Percentiles rank a stretch among this genome's conserved stretches.
Conservation (phyloP, 306 rosid species). For the Prunus mume region DNA sequence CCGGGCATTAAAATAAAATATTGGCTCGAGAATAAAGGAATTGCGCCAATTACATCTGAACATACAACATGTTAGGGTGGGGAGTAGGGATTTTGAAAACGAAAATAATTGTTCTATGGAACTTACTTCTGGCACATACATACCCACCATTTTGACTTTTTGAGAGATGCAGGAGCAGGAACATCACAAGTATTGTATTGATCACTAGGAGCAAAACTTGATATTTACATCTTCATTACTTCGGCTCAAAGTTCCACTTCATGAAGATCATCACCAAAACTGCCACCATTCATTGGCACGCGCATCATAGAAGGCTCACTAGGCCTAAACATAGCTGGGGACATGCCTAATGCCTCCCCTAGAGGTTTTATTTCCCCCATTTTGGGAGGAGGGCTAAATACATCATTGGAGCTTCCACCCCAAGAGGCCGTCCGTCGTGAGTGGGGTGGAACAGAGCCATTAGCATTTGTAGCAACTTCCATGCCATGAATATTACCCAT, state of each 20-base stretch:
- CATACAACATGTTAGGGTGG: conserved; percentile 22
- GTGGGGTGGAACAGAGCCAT: conserved; percentile 30
- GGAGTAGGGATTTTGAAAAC: conserved; percentile 11
- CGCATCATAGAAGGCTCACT: conserved; percentile 38
- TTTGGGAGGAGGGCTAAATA: conserved; percentile 45
- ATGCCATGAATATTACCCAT: conserved; percentile 45
- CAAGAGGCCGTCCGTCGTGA: conserved; percentile 82
- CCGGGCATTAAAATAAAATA: conserved; percentile 30
- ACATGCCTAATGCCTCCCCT: conserved; percentile 49
- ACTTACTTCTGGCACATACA: conserved; percentile 32
- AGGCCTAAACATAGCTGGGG: conserved; percentile 47
- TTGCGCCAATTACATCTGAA: conserved; percentile 29
- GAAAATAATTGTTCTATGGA: conserved; percentile 15
- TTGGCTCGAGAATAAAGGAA: conserved; percentile 29
- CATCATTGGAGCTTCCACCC: conserved; percentile 60
- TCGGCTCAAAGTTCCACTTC: conserved; percentile 82
- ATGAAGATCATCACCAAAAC: conserved; percentile 69
- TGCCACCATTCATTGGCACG: conserved; percentile 36
- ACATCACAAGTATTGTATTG: conserved; percentile 42
- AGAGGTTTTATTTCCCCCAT: conserved; percentile 36
- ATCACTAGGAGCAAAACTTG: conserved; percentile 61
- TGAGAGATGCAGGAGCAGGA: conserved; percentile 46
- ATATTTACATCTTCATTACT: conserved; percentile 63
- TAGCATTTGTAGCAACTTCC: conserved; percentile 23
- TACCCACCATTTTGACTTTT: conserved; percentile 34